phyloP scores from a whole-genome alignment of 2,329 filamentous ascomycete species.

The Tolypocladium sp. region DNA sequence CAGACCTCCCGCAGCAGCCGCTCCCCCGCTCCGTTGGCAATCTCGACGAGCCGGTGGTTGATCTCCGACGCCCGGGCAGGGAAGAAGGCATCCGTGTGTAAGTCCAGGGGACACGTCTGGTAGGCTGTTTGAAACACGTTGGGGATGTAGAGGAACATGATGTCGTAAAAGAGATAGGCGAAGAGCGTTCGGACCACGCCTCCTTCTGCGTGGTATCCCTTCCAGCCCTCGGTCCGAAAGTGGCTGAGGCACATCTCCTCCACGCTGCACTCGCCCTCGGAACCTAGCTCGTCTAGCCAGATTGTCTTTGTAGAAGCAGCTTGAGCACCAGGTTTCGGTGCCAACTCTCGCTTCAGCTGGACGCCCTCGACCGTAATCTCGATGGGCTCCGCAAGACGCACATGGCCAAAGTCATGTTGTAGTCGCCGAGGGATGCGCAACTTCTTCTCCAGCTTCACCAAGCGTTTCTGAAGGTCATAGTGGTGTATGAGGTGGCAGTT shows the following conservation, averaged over 20 bases:
- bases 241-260: conserved; percentile 89
- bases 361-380: conserved; percentile 71
- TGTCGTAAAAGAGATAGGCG: conserved; percentile 84
- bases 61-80: conserved; percentile 79
- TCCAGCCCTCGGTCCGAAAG: conserved; percentile 80
- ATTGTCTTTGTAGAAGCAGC: conserved; percentile 61
- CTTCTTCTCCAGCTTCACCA: conserved; percentile 81
- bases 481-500: conserved; percentile 90
- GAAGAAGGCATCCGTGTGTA: conserved; percentile 91
- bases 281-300: conserved; percentile 74
- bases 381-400: conserved; percentile 64
- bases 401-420: conserved; percentile 89
- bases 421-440: conserved; percentile 74
- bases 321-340: conserved; percentile 26
- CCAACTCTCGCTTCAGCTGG: conserved; percentile 57
- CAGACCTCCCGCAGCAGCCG: conserved; percentile 60
- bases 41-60: conserved; percentile 75
- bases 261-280: conserved; percentile 68
- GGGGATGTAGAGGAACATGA: conserved; percentile 85
- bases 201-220: conserved; percentile 89
- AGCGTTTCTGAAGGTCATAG: conserved; percentile 86
- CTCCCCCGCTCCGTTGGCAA: conserved; percentile 72
- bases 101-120: conserved; percentile 86
- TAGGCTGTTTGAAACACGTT: conserved; percentile 96
- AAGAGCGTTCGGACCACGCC: conserved; percentile 88